Conservation (phyloP, 176 grass and related monocot genomes). For the Avena atlantica region DNA sequence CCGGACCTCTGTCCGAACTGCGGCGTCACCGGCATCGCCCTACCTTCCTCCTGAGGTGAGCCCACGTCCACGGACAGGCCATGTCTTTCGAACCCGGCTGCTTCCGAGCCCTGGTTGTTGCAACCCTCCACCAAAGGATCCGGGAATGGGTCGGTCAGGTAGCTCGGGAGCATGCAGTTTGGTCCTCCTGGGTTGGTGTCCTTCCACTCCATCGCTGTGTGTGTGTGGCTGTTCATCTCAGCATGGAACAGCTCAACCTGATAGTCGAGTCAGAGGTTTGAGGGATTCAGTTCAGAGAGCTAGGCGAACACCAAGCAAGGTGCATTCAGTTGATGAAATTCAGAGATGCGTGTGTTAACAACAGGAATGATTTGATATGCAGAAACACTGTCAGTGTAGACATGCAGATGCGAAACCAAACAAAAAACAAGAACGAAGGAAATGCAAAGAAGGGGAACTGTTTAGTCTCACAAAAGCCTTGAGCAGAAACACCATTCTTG, state of each 20-base stretch:
- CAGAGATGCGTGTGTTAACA: neutral
- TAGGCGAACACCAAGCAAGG: neutral
- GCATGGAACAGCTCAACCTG: conserved; percentile 27
- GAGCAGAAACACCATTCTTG: neutral
- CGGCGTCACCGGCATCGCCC: conserved; percentile 26
- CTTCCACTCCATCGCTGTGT: conserved; percentile 50
- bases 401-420: neutral
- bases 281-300: neutral
- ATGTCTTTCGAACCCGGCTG: conserved; percentile 32
- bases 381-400: neutral
- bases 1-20: conserved; percentile 49
- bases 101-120: neutral
- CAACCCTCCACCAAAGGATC: conserved; percentile 24
- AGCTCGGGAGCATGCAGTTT: conserved; percentile 31
- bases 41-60: conserved; percentile 28
- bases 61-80: conserved; percentile 30
- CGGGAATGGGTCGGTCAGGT: conserved; percentile 43
- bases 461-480: neutral
- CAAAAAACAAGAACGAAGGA: conserved; percentile 14
- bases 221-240: conserved; percentile 52
- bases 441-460: neutral
- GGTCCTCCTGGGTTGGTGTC: conserved; percentile 30
- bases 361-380: neutral
- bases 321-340: neutral
- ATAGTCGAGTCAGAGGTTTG: neutral